These are phyloP conservation scores for Melastoma candidum DNA, from an alignment of 441 rosid genomes.

Conservation along the genomic window DNA sequence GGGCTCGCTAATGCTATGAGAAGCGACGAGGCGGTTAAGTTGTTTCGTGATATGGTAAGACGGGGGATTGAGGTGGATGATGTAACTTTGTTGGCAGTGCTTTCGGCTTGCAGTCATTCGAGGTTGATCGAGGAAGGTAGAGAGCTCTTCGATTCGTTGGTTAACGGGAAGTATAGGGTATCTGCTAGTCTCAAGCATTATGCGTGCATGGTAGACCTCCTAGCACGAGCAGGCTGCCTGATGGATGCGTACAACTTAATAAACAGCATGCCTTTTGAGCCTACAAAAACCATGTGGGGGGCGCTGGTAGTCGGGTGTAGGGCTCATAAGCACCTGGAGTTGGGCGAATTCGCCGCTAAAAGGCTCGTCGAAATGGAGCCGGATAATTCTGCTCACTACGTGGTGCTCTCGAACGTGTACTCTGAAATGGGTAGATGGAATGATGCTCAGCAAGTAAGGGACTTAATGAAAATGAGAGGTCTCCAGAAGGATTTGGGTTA, in stretches of 20 bases:
- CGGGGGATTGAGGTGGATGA: conserved; percentile 23
- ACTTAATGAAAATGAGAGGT: conserved; percentile 30
- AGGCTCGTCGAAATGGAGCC: conserved; percentile 46
- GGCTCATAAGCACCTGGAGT: conserved; percentile 27
- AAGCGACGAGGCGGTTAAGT: conserved; percentile 33
- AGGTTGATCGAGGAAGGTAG: conserved; percentile 32
- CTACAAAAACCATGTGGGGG: conserved; percentile 31
- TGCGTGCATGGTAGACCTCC: conserved; percentile 38
- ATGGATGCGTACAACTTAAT: conserved; percentile 31
- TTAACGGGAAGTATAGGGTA: conserved; percentile 33
- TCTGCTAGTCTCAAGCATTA: conserved; percentile 34
- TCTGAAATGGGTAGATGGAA: conserved; percentile 45
- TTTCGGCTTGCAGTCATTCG: conserved; percentile 42
- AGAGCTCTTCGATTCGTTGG: conserved; percentile 29
- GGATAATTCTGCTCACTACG: conserved; percentile 29
- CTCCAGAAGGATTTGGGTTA: conserved; percentile 30
- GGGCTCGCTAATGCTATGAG: conserved; percentile 37
- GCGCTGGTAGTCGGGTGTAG: conserved; percentile 32
- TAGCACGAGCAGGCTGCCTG: conserved; percentile 29
- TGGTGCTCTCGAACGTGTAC: conserved; percentile 32
- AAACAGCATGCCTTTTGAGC: conserved; percentile 34
- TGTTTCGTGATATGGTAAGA: conserved; percentile 14
- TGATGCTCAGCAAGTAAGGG: conserved; percentile 30
- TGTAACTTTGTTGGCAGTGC: conserved; percentile 36
- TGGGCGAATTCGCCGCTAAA: conserved; percentile 32